A percentile compares a stretch with the other conserved stretches of the same genome.
These are phyloP conservation scores for Botryotinia globosa DNA, from an alignment of 2,329 filamentous ascomycete species.

Conservation along the genomic window DNA sequence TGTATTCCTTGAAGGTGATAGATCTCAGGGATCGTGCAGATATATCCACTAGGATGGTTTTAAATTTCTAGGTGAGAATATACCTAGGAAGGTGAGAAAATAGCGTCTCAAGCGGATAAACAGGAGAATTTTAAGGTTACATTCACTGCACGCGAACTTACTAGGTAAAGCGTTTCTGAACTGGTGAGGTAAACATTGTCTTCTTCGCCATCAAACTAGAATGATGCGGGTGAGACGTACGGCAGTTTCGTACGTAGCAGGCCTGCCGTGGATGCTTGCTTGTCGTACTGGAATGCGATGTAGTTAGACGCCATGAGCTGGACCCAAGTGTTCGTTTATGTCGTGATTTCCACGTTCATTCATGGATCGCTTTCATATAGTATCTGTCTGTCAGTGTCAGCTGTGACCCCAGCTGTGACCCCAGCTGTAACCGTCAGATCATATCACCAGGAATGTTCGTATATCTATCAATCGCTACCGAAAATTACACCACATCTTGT, in stretches of 20 bases:
- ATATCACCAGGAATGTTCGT: neutral
- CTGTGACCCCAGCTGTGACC: neutral
- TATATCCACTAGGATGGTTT: neutral
- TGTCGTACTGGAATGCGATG: neutral
- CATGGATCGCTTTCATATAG: neutral
- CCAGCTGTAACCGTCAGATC: neutral
- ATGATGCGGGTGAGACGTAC: neutral
- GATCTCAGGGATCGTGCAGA: conserved; percentile 1
- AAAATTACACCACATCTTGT: neutral
- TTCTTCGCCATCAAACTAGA: neutral
- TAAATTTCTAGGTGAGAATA: neutral
- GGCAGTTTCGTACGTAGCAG: neutral
- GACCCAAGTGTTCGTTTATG: neutral
- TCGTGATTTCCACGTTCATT: conserved; percentile 9
- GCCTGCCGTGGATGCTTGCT: neutral
- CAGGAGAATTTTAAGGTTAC: conserved; percentile 6
- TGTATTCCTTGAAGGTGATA: neutral
- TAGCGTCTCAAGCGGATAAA: neutral
- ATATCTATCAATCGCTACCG: neutral
- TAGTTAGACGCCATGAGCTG: neutral
- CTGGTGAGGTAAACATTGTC: neutral
- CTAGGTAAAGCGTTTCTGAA: neutral
- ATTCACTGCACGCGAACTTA: neutral
- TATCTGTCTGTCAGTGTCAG: neutral
- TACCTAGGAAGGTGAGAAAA: conserved; percentile 1